Conservation (phyloP, 78 protist species). For the Dictyostelium discoideum region DNA sequence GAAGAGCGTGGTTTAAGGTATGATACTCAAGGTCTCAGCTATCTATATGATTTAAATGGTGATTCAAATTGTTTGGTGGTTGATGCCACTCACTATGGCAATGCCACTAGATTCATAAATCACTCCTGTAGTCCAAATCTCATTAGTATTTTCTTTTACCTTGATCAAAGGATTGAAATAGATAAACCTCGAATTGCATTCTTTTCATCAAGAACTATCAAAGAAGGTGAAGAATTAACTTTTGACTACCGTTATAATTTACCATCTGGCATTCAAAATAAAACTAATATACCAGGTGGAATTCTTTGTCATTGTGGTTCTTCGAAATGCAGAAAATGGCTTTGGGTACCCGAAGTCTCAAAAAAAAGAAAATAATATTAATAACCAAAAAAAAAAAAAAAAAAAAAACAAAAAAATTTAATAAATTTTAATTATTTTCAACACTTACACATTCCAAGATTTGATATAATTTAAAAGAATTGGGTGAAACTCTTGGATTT, state of each 20-base stretch:
- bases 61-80: background rate
- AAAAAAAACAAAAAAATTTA: no score
- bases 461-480: no score
- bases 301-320: constrained; percentile 83
- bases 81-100: constrained; percentile 78
- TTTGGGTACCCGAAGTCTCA: constrained; percentile 22
- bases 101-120: constrained; percentile 84
- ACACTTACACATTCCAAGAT: no score
- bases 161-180: constrained; percentile 16
- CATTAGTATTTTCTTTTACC: background rate
- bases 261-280: background rate
- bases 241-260: constrained; percentile 76
- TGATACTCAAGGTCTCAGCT: constrained; percentile 38
- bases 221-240: constrained; percentile 63
- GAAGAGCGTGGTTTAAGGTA: constrained; percentile 74
- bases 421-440: no score
- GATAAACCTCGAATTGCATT: constrained; percentile 71
- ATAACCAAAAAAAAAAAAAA: background rate
- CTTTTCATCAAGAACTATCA: constrained; percentile 53
- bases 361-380: background rate
- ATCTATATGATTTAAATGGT: constrained; percentile 68
- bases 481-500: no score
- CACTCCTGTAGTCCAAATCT: constrained; percentile 88
- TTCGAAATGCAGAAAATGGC: constrained; percentile 57
- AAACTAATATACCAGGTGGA: background rate